Base-by-base conservation (phyloP, 75 land plant species). In the Cupressus sempervirens region DNA sequence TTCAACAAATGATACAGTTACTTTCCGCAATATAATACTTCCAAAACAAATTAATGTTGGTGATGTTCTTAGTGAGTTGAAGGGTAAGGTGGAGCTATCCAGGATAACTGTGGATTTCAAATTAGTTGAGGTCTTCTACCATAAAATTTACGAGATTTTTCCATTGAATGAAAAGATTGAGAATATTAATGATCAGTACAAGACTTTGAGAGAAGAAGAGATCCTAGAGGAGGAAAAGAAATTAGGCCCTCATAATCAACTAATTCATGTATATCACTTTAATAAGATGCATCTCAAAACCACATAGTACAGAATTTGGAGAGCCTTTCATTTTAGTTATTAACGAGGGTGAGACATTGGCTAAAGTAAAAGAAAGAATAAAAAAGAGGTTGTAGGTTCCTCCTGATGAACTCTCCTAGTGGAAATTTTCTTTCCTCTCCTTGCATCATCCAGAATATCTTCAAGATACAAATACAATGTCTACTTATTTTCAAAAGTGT, bases 171-270 rank as follows among this genome's bases (percentile, higher is more conserved):
- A 97, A 83, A 97, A 94, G 87, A 96, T 95, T 80, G 98, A 96
- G 90, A 93, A 95, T 81, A 95, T 96, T 56, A 96, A 96, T 87
- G 99, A 95, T 86, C 99, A 95, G 84, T 95, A 97, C 87, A 95
- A 97, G 98, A 96, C 97, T 68, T 85, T 96, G 83, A 95, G 98
- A 87, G 98, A 95, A 70, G 98, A 97, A 85, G 99, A 97, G 99
- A 93, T 97, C 73, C 99, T 98, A 14, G 99, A 97, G 46, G 99
- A 97, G 87, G 99, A 97, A 87, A 96, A 97, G 86, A 93, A 93
- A 35, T 91, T 97, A 81, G 94, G 94, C 41, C 91, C 91, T 23
- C 95, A 93, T 45, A 96, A 96, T 85, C 95, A 98, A 11, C 87
- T 97, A 90, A 96, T 97, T 88, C 98, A 94, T 89, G 99, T 96